Base-by-base conservation (phyloP, 441 rosid species). In the Gossypium gossypioides region DNA sequence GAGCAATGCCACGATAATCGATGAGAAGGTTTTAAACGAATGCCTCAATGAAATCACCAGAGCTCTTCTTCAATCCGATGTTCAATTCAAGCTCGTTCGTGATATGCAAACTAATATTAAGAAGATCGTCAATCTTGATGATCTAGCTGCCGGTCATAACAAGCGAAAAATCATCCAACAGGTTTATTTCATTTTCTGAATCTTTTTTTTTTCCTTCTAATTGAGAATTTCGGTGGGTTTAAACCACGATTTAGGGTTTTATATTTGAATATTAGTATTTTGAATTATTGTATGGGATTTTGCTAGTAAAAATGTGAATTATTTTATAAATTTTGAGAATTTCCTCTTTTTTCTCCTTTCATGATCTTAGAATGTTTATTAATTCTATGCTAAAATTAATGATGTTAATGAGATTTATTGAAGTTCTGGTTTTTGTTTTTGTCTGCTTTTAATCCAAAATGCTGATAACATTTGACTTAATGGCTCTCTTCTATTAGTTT, bases 1-100 rank as follows among this genome's bases (percentile, higher is more conserved):
- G 99, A 91, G 90, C 91, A 91, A 92, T 83, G 99, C 96, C 54
- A 91, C 98, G 16, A 86, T 92, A 50, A 92, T 92, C 71, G 97
- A 95, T 67, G 99, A 91, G 85, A 92, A 85, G 73, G 97, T 85
- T 50, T 76, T 95, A 24, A 92, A 85, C 54, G 99, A 95, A 4
- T 95, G 98, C 76, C 85, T 95, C 57, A 95, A 95, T 73, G 99
- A 92, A 82, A 95, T 95, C 82, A 91, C 88, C 7, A 96, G 97
- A 2, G 98, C 99, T 71, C 89, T 95, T 15, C 85, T 91, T 25
- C 93, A 91, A 71, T 75, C 97, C 61, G 97, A 92, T 81, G 99
- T 92, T 29, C 97, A 89, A 51, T 92, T 91, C 81, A 84, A 87
- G 80, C 97, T 95, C 48, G 99, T 95, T 59, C 88, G 88, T 22